These are phyloP conservation scores for Balamuthia mandrillaris DNA, from an alignment of 208 protist species.

Conservation along the genomic window DNA sequence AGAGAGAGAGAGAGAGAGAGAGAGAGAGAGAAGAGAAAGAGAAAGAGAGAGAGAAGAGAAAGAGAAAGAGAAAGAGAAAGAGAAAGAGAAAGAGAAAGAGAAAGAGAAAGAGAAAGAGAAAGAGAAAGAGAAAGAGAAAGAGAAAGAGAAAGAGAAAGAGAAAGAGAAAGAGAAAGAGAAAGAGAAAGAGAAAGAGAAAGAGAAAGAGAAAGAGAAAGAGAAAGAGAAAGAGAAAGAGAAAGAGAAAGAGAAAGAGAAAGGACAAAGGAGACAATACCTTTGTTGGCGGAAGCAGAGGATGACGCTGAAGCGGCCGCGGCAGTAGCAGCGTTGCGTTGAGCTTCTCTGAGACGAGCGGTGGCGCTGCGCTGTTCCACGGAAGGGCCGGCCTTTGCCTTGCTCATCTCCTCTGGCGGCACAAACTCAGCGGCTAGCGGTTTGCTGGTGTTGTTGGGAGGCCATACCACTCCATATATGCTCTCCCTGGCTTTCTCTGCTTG, in stretches of 20 bases:
- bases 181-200: not conserved
- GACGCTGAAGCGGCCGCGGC: no score
- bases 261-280: no score
- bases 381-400: no score
- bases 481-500: not conserved
- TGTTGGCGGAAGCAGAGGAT: no score
- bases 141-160: not conserved
- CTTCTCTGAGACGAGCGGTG: no score
- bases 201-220: not conserved
- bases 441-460: not conserved
- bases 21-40: no score
- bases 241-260: no score
- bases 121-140: not conserved
- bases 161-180: not conserved
- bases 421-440: conserved; percentile 24
- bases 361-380: no score
- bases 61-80: no score
- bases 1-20: no score
- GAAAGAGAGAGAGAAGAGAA: no score
- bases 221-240: not conserved
- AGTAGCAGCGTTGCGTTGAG: no score
- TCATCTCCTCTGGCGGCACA: not conserved
- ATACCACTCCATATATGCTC: conserved; percentile 25
- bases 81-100: not conserved
- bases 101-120: not conserved